Conservation (phyloP, 2,329 filamentous ascomycete species). For the Aspergillus neoniger region DNA sequence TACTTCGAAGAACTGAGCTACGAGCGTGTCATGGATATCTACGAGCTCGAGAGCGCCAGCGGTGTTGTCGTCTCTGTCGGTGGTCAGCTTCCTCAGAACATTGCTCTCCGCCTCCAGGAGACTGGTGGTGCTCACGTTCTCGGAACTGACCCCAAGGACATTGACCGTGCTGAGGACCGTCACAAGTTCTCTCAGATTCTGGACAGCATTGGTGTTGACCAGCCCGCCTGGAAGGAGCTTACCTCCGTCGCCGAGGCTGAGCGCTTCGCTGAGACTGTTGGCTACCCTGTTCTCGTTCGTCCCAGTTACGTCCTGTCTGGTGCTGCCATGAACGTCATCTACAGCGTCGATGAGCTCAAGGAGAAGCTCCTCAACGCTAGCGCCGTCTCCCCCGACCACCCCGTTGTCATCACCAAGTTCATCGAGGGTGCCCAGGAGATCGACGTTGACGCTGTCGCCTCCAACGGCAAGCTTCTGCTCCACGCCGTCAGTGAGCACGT, state of each 20-base stretch:
- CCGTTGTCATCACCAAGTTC: slow-evolving; percentile 97
- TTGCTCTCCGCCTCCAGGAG: slow-evolving; percentile 90
- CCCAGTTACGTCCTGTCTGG: slow-evolving; percentile 95
- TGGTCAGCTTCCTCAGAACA: slow-evolving; percentile 95
- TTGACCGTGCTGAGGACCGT: slow-evolving; percentile 96
- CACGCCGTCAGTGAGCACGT: slow-evolving; percentile 96
- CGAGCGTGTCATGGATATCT: slow-evolving; percentile 98
- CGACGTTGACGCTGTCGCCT: slow-evolving; percentile 90
- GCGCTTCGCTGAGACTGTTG: slow-evolving; percentile 78
- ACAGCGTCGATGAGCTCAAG: slow-evolving; percentile 82
- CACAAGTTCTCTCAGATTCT: slow-evolving; percentile 98
- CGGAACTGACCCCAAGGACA: slow-evolving; percentile 88
- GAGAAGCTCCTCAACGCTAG: slow-evolving; percentile 91
- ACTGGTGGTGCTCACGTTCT: slow-evolving; percentile 86
- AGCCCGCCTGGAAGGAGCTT: slow-evolving; percentile 97
- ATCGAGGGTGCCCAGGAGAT: slow-evolving; percentile 97
- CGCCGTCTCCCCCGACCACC: slow-evolving; percentile 91
- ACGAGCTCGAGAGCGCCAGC: slow-evolving; percentile 81
- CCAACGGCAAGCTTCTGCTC: slow-evolving; percentile 79
- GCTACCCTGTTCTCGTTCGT: slow-evolving; percentile 92
- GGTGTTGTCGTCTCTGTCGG: slow-evolving; percentile 95
- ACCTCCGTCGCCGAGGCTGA: slow-evolving; percentile 87
- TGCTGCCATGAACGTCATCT: slow-evolving; percentile 97
- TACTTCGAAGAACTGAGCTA: slow-evolving; percentile 98
- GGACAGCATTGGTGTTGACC: slow-evolving; percentile 94